phyloP scores from a whole-genome alignment of 1,284 basidiomycete genomes.

The Cryptococcus deneoformans region DNA sequence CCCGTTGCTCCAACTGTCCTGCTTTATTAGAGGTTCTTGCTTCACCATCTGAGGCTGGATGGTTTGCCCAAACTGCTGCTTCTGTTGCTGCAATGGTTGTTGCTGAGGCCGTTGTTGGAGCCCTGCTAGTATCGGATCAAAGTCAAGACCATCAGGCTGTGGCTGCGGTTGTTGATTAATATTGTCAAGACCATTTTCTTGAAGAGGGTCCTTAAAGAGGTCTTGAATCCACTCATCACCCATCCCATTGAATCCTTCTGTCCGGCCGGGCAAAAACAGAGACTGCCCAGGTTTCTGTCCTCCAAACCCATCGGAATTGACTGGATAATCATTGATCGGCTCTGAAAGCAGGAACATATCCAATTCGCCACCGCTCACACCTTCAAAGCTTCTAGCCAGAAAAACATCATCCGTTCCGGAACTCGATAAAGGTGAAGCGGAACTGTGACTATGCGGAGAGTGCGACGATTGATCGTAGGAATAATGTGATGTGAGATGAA shows the following conservation, averaged over 20 bases:
- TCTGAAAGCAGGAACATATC: constrained; percentile 34
- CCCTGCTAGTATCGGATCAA: background rate
- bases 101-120: background rate
- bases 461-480: constrained; percentile 20
- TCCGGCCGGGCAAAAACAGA: constrained; percentile 12
- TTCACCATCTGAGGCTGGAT: constrained; percentile 9
- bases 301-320: background rate
- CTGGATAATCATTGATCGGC: background rate
- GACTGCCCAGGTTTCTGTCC: constrained; percentile 9
- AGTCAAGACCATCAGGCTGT: background rate
- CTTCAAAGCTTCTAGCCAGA: constrained; percentile 20
- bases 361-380: constrained; percentile 31
- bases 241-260: background rate
- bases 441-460: constrained; percentile 3
- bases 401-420: constrained; percentile 35
- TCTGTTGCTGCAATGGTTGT: constrained; percentile 5
- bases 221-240: constrained; percentile 11
- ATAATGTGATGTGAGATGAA: constrained; percentile 7
- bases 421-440: constrained; percentile 11
- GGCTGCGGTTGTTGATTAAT: background rate
- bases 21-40: background rate
- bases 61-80: constrained; percentile 1
- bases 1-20: too few species aligned
- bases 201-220: constrained; percentile 3
- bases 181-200: background rate